Evolutionary conservation across 257 asterid species (phyloP), one percentile per base, ranked within the genome.

Genomic region (Solanum pimpinellifolium): DNA sequence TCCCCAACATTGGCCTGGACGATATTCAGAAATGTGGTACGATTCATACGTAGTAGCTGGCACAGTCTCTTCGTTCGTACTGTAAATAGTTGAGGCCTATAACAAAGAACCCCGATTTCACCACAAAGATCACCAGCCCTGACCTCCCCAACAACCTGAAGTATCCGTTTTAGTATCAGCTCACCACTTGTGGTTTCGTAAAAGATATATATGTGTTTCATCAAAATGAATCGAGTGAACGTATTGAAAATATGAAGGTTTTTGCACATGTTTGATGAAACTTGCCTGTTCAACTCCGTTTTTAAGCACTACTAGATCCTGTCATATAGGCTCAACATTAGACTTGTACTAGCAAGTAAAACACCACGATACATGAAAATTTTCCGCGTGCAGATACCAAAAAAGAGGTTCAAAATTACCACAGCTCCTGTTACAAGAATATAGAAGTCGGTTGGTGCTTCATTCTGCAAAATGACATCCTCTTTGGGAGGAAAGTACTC

Each of bases 81-180:
- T 1, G 99, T 95, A 91, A 95, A 97, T 41, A 93, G 89, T 88
- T 97, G 99, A 87, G 99, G 99, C 90, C 95, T 91, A 82, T 92
- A 95, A 83, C 99, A 97, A 44, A 97, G 93, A 81, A 94, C 98
- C 59, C 99, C 98, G 62, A 97, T 95, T 90, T 97, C 99, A 73
- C 99, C 99, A 88, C 96, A 93, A 25, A 93, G 90, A 16, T 95
- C 98, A 25, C 99, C 99, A 3, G 94, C 88, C 91, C 90, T 93
- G 18, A 98, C 98, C 90, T 95, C 93, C 60, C 99, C 99, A 52
- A 93, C 88, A 76, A 93, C 92, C 98, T 95, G 95, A 62, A 92
- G 70, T n/a, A 90, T 89, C 88, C 18, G 18, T 59, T 80, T 10
- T 49, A 15, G 27, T 9, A 13, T 80, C 68, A 80, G 68, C 16